Conservation (phyloP, 192 early-diverging fungal genomes). For the Lunasporangiospora selenospora region DNA sequence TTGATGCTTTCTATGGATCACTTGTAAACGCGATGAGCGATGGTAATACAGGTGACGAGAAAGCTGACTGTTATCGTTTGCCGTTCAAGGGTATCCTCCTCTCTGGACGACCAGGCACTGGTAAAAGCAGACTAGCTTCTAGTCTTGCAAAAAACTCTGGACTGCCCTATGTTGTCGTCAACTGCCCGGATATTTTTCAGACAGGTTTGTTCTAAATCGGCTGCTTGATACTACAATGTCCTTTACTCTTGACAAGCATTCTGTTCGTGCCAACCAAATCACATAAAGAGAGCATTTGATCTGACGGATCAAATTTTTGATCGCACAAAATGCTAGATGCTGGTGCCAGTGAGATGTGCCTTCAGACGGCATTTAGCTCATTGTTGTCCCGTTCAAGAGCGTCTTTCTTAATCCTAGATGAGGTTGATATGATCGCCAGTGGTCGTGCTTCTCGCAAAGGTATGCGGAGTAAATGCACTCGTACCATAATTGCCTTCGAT, state of each 20-base stretch:
- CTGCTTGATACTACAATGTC: neutral
- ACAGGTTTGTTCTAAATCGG: constrained; percentile 51
- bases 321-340: constrained; percentile 48
- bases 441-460: constrained; percentile 41
- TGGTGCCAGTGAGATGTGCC: constrained; percentile 59
- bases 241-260: neutral
- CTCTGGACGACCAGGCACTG: constrained; percentile 58
- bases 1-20: too few relatives aligned
- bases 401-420: constrained; percentile 62
- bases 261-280: neutral
- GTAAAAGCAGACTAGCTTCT: constrained; percentile 57
- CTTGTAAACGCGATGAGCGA: constrained; percentile 4
- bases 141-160: constrained; percentile 48
- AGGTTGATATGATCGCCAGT: constrained; percentile 61
- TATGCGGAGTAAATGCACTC: constrained; percentile 9
- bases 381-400: constrained; percentile 15
- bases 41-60: neutral
- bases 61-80: constrained; percentile 11
- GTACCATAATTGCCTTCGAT: neutral
- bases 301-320: neutral
- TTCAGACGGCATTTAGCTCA: constrained; percentile 48
- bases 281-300: neutral
- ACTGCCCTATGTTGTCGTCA: constrained; percentile 53
- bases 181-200: constrained; percentile 59
- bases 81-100: constrained; percentile 52